Conservation (phyloP, 768 basidiomycete species). For the Lentinula raphanica region DNA sequence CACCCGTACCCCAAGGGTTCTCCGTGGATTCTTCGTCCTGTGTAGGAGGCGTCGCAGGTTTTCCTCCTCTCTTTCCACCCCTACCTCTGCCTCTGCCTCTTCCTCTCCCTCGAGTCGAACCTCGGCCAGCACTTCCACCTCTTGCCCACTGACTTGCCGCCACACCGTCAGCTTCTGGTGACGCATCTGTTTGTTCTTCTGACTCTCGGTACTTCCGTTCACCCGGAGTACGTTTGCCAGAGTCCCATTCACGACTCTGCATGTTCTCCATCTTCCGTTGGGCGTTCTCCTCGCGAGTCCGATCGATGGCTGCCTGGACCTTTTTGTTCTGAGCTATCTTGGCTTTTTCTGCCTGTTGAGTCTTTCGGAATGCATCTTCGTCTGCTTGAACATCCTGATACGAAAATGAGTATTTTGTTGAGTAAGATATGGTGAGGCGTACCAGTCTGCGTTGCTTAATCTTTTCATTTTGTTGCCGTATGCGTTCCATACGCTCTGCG, state of each 20-base stretch:
- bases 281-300: slow-evolving; percentile 72
- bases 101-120: slow-evolving; percentile 23
- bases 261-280: slow-evolving; percentile 79
- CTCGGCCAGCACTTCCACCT: slow-evolving; percentile 23
- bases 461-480: slow-evolving; percentile 69
- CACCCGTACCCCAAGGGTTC: background rate
- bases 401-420: slow-evolving; percentile 3
- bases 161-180: slow-evolving; percentile 9
- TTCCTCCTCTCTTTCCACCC: slow-evolving; percentile 11
- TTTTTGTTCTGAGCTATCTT: slow-evolving; percentile 55
- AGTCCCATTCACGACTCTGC: slow-evolving; percentile 79
- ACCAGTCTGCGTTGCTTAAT: slow-evolving; percentile 68
- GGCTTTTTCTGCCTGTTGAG: slow-evolving; percentile 57
- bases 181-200: slow-evolving; percentile 8
- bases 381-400: slow-evolving; percentile 77
- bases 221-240: slow-evolving; percentile 48
- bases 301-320: slow-evolving; percentile 65
- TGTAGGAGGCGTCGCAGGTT: background rate
- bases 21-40: background rate
- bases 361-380: slow-evolving; percentile 71
- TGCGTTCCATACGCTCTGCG: slow-evolving; percentile 62
- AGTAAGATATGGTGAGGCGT: slow-evolving; percentile 18
- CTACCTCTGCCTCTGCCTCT: slow-evolving; percentile 33
- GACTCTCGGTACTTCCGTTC: slow-evolving; percentile 24
- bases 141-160: slow-evolving; percentile 23